A percentile compares a stretch with the other conserved stretches of the same genome.
Conservation (phyloP, 306 rosid species). For the Quercus robur region DNA sequence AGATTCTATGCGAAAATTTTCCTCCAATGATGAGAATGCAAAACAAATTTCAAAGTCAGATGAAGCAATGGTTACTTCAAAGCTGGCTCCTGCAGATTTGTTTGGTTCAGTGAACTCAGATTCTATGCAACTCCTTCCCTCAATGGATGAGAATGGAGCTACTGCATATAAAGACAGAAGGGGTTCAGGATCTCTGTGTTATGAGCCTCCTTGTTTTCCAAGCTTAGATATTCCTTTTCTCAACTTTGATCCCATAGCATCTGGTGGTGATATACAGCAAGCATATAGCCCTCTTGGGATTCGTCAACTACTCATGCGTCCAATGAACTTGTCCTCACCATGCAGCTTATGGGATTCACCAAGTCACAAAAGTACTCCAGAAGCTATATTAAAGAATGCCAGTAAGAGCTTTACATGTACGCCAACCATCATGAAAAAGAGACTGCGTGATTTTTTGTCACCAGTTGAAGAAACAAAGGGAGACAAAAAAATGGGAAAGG, state of each 20-base stretch:
- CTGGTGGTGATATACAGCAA: conserved; percentile 82
- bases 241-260: conserved; percentile 84
- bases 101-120: conserved; percentile 23
- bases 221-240: conserved; percentile 84
- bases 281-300: conserved; percentile 97
- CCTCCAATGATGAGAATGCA: not conserved
- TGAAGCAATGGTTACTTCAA: not conserved
- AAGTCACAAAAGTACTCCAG: conserved; percentile 64
- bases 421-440: conserved; percentile 83
- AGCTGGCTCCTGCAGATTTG: not conserved
- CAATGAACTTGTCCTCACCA: conserved; percentile 85
- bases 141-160: conserved; percentile 36
- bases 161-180: conserved; percentile 36
- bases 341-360: conserved; percentile 92
- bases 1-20: not conserved
- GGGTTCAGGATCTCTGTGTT: conserved; percentile 67
- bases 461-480: conserved; percentile 77
- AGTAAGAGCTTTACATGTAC: conserved; percentile 79
- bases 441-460: conserved; percentile 70
- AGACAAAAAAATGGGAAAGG: conserved; percentile 69
- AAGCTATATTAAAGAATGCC: conserved; percentile 72
- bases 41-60: not conserved
- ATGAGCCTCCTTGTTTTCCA: conserved; percentile 94
- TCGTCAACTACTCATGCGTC: conserved; percentile 85
- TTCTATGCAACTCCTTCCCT: conserved; percentile 32